These are phyloP conservation scores for Blastocystis sp. DNA, from an alignment of 352 stramenopile species.

Conservation along the genomic window DNA sequence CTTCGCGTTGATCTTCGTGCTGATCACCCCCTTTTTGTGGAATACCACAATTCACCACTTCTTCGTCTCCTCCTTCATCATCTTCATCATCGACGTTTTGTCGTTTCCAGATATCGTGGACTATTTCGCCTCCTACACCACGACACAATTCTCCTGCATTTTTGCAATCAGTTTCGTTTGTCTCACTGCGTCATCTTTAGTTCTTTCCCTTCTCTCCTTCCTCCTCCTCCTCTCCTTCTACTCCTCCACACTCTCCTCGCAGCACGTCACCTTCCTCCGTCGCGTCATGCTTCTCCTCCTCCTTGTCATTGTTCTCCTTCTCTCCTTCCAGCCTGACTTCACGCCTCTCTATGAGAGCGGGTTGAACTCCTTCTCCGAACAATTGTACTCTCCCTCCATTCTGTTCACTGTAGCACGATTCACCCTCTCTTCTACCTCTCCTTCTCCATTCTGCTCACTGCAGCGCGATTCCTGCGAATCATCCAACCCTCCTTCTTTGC, in stretches of 20 bases:
- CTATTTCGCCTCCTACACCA: conserved; percentile 15
- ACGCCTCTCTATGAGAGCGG: background rate
- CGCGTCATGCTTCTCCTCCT: conserved; percentile 23
- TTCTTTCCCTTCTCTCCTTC: background rate
- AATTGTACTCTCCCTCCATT: background rate
- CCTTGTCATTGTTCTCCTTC: background rate
- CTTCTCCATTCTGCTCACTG: background rate
- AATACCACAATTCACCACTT: background rate
- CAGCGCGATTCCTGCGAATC: conserved; percentile 8
- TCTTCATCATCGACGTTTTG: conserved; percentile 11
- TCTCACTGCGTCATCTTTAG: background rate
- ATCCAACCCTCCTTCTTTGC: background rate
- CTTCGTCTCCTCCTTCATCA: background rate
- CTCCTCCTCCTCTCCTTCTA: conserved; percentile 19
- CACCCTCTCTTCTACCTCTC: background rate
- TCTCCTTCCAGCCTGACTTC: conserved; percentile 28
- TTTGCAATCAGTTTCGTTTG: background rate
- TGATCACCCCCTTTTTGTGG: conserved; percentile 15
- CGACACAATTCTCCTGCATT: background rate
- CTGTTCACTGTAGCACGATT: background rate
- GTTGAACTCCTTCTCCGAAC: background rate
- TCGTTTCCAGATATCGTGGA: conserved; percentile 7
- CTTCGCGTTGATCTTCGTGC: background rate
- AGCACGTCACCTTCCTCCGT: conserved; percentile 22
- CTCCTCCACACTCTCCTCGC: background rate